phyloP scores from a whole-genome alignment of 306 rosid species.

The Senna tora region DNA sequence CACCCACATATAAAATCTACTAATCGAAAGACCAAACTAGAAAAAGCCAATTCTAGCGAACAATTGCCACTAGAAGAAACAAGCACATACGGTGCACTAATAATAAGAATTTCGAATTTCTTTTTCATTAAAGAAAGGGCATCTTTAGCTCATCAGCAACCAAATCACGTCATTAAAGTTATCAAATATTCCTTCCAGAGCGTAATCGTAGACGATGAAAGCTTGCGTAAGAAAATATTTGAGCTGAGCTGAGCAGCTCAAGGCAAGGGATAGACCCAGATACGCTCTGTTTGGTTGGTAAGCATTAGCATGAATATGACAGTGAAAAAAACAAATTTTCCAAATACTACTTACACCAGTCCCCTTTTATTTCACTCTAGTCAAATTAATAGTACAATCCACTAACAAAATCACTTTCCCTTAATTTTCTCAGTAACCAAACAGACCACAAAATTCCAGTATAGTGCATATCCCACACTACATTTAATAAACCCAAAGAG shows the following conservation, averaged over 20 bases:
- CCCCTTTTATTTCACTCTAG: constrained; percentile 26
- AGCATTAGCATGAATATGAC: constrained; percentile 37
- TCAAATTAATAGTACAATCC: constrained; percentile 34
- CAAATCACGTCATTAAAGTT: constrained; percentile 55
- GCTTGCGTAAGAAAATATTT: constrained; percentile 20
- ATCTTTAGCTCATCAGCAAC: constrained; percentile 59
- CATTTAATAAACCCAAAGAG: constrained; percentile 24
- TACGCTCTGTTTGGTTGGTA: constrained; percentile 42
- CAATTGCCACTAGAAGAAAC: constrained; percentile 40
- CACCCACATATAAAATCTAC: constrained; percentile 47
- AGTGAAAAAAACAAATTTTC: constrained; percentile 35
- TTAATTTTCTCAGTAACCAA: constrained; percentile 32
- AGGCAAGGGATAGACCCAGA: constrained; percentile 30
- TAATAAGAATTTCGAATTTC: constrained; percentile 38
- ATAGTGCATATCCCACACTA: neutral
- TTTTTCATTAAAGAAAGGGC: constrained; percentile 56
- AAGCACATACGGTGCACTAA: constrained; percentile 42
- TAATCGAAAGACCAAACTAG: constrained; percentile 33
- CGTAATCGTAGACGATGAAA: neutral
- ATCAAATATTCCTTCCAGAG: constrained; percentile 44
- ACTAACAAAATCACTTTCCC: constrained; percentile 16
- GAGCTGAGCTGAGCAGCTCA: constrained; percentile 11
- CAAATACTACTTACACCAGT: constrained; percentile 22
- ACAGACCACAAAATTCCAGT: constrained; percentile 30
- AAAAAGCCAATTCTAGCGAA: constrained; percentile 35